Conservation (phyloP, 129 eudicot species). For the Centella asiatica region DNA sequence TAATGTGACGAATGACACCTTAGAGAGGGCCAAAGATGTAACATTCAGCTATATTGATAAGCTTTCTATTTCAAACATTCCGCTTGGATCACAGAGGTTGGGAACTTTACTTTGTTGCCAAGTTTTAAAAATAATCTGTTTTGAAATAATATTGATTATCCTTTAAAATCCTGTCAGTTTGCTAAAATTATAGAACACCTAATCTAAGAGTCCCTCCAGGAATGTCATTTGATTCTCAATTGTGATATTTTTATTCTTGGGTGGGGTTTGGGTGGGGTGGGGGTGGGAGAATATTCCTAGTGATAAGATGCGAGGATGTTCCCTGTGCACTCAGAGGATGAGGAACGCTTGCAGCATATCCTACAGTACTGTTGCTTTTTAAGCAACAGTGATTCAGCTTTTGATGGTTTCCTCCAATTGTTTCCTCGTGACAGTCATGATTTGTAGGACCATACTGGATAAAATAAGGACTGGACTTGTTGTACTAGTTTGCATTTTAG, state of each 20-base stretch:
- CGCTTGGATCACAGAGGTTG: slow-evolving; percentile 68
- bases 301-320: no score
- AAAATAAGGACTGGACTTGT: not conserved
- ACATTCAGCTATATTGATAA: slow-evolving; percentile 66
- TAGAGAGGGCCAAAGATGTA: slow-evolving; percentile 26
- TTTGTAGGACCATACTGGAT: not conserved
- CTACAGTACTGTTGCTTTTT: not conserved
- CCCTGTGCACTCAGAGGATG: no score
- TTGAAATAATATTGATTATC: no score
- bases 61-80: slow-evolving; percentile 88
- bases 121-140: not conserved
- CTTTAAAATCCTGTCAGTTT: not conserved
- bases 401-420: not conserved
- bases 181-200: not conserved
- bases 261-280: no score
- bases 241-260: no score
- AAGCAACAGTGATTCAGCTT: not conserved
- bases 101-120: slow-evolving; percentile 5
- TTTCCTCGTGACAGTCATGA: not conserved
- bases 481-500: not conserved
- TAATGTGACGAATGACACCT: slow-evolving; percentile 66
- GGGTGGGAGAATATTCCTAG: no score
- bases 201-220: no score
- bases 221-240: no score
- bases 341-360: no score